These are phyloP conservation scores for Phytophthora nicotianae DNA, from an alignment of 352 stramenopile species.

Conservation along the genomic window DNA sequence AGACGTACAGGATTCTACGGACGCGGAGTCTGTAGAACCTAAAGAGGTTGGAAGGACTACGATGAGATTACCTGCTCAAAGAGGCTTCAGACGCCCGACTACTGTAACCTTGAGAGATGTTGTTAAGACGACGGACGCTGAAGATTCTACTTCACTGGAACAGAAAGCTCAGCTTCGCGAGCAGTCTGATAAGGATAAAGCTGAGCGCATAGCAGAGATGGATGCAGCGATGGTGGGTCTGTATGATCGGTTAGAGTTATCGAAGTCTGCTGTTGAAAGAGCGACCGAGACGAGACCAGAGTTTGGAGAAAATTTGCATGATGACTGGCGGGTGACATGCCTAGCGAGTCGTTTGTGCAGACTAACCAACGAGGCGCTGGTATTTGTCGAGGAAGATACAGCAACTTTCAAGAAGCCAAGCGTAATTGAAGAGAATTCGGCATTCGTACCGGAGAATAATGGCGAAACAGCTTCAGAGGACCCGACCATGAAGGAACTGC, in stretches of 20 bases:
- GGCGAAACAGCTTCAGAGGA: constrained; percentile 1
- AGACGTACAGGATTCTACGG: constrained; percentile 16
- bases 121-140: neutral
- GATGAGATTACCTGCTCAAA: neutral
- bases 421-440: neutral
- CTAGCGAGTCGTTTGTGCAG: constrained; percentile 20
- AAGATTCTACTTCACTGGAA: neutral
- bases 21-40: constrained; percentile 23
- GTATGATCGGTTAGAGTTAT: constrained; percentile 35
- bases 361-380: constrained; percentile 26
- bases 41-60: constrained; percentile 9
- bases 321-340: constrained; percentile 24
- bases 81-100: constrained; percentile 13
- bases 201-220: constrained; percentile 49
- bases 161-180: constrained; percentile 29
- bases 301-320: constrained; percentile 5
- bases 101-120: constrained; percentile 4
- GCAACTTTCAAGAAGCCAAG: constrained; percentile 45
- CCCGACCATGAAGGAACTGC: constrained; percentile 8
- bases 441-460: neutral
- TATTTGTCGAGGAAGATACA: constrained; percentile 45
- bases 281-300: neutral
- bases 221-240: constrained; percentile 36
- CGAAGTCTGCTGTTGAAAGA: constrained; percentile 12
- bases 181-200: constrained; percentile 62